A percentile compares a stretch with the other conserved stretches of the same genome.
phyloP scores from a whole-genome alignment of 352 stramenopile genomes.

The Phytophthora foliorum region DNA sequence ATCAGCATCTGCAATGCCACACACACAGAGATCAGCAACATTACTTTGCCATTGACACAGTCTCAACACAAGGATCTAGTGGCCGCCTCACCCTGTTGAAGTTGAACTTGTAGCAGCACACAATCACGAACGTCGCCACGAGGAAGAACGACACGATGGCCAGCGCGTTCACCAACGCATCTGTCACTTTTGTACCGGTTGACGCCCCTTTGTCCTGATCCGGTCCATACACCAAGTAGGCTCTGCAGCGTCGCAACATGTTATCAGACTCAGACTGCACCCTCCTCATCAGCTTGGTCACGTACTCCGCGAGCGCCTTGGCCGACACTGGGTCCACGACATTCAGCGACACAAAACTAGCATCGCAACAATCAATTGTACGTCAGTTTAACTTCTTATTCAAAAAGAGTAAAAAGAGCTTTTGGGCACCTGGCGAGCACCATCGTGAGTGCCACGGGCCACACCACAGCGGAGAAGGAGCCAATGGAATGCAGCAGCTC shows the following conservation, averaged over 20 bases:
- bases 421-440: constrained; percentile 71
- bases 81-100: constrained; percentile 71
- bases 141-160: constrained; percentile 93
- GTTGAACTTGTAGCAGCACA: constrained; percentile 93
- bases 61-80: background rate
- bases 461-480: constrained; percentile 87
- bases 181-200: constrained; percentile 70
- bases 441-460: constrained; percentile 85
- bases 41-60: background rate
- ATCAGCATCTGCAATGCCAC: constrained; percentile 62
- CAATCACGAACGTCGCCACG: constrained; percentile 91
- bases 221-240: constrained; percentile 83
- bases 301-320: constrained; percentile 77
- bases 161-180: constrained; percentile 89
- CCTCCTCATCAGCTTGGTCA: background rate
- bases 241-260: constrained; percentile 40
- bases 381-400: background rate
- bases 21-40: constrained; percentile 2
- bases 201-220: constrained; percentile 64
- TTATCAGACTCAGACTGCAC: constrained; percentile 1
- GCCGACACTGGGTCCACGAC: constrained; percentile 82
- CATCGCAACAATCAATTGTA: constrained; percentile 6
- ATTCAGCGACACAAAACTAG: constrained; percentile 85
- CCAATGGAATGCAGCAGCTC: constrained; percentile 88
- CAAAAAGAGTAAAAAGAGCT: background rate